These are phyloP conservation scores for Suhomyces kilbournensis DNA, from an alignment of 805 yeast genomes.

Conservation along the genomic window DNA sequence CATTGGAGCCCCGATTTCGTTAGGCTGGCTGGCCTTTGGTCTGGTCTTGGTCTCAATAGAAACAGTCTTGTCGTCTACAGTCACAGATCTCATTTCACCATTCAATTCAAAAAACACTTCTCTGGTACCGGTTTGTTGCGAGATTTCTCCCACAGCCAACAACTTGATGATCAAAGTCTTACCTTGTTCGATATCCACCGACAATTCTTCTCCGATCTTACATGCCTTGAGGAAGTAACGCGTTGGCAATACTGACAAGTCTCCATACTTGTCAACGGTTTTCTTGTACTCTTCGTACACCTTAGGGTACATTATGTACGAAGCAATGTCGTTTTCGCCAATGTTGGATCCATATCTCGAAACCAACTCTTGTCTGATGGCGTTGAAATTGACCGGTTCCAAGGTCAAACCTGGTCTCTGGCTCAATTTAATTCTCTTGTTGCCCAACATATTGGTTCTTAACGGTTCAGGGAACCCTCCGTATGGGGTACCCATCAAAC, in stretches of 20 bases:
- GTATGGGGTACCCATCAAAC: constrained; percentile 98
- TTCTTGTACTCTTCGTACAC: constrained; percentile 87
- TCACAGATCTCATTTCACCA: constrained; percentile 96
- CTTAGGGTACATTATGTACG: constrained; percentile 97
- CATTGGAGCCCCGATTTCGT: constrained; percentile 98
- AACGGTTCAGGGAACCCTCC: constrained; percentile 99
- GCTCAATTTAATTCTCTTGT: constrained; percentile 87
- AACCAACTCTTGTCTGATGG: constrained; percentile 68
- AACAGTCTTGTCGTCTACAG: constrained; percentile 83
- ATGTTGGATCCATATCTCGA: constrained; percentile 71
- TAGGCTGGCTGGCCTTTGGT: constrained; percentile 90
- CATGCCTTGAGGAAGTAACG: constrained; percentile 86
- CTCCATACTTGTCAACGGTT: constrained; percentile 77
- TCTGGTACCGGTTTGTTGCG: constrained; percentile 81
- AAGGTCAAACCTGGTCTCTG: constrained; percentile 90
- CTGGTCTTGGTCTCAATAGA: constrained; percentile 82
- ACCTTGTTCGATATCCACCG: constrained; percentile 91
- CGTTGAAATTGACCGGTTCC: constrained; percentile 75
- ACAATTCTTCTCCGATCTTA: constrained; percentile 81
- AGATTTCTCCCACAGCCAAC: constrained; percentile 88
- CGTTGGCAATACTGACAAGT: constrained; percentile 91
- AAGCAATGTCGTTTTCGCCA: constrained; percentile 87
- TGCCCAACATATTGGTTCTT: constrained; percentile 84
- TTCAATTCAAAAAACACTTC: constrained; percentile 97
- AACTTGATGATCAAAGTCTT: constrained; percentile 86